phyloP scores from a whole-genome alignment of 768 basidiomycete species.

The Psilocybe cubensis region DNA sequence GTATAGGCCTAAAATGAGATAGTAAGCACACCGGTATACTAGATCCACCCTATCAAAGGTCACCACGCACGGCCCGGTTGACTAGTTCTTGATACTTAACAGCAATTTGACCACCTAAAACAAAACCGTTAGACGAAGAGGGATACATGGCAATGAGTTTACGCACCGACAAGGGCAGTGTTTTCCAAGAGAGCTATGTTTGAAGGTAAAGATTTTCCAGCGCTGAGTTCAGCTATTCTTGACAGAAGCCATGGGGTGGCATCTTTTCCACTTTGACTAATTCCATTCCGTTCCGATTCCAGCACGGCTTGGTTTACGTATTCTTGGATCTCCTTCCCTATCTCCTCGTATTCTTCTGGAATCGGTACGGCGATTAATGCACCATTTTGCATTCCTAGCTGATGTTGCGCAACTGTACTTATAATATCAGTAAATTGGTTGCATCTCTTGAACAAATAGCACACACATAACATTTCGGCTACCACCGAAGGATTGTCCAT shows the following conservation, averaged over 20 bases:
- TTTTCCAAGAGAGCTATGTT: slow-evolving; percentile 92
- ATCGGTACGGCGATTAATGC: slow-evolving; percentile 90
- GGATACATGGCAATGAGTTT: not conserved
- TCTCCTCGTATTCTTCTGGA: slow-evolving; percentile 70
- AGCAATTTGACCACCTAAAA: slow-evolving; percentile 73
- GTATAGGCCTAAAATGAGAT: not conserved
- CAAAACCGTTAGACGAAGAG: slow-evolving; percentile 1
- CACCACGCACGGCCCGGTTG: slow-evolving; percentile 34
- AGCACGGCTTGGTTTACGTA: slow-evolving; percentile 83
- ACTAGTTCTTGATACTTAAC: slow-evolving; percentile 66
- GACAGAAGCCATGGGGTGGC: slow-evolving; percentile 93
- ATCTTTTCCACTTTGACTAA: slow-evolving; percentile 83
- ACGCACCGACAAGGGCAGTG: slow-evolving; percentile 77
- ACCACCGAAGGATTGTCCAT: slow-evolving; percentile 64
- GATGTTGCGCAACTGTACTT: slow-evolving; percentile 65
- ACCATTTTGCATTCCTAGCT: slow-evolving; percentile 76
- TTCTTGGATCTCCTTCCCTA: slow-evolving; percentile 71
- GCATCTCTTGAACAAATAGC: not conserved
- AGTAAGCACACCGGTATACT: not conserved
- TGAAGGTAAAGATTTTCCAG: slow-evolving; percentile 69
- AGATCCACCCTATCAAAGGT: not conserved
- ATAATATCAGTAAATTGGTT: not conserved
- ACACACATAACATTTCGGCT: slow-evolving; percentile 73
- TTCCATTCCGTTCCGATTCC: slow-evolving; percentile 82
- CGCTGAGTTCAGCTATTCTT: slow-evolving; percentile 80